Evolutionary conservation across 2,329 filamentous ascomycete species (phyloP).

Genomic region (Cryphonectria carpinicola): DNA sequence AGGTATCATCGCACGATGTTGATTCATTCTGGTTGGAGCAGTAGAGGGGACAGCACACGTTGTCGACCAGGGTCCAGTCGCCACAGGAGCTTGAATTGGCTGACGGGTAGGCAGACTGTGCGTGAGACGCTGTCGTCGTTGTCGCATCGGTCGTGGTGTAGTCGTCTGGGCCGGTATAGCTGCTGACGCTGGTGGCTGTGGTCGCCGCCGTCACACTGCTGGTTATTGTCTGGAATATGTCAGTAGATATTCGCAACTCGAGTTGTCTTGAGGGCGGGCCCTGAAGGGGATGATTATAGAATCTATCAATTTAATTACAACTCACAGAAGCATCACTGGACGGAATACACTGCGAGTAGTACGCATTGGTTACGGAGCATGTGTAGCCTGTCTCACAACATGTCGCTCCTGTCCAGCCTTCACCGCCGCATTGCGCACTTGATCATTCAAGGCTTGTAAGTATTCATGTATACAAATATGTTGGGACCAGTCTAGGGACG

Average conservation of each 20-base stretch:
- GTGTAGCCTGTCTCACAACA: constrained; percentile 8
- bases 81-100: constrained; percentile 7
- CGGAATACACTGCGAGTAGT: constrained; percentile 17
- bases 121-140: constrained; percentile 6
- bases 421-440: constrained; percentile 14
- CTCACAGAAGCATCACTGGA: constrained; percentile 3
- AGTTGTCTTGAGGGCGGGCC: too few species aligned
- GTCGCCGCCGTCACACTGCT: background rate
- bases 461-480: background rate
- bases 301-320: too few species aligned
- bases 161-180: constrained; percentile 4
- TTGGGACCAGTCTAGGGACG: background rate
- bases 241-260: background rate
- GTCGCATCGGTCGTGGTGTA: constrained; percentile 18
- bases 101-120: constrained; percentile 5
- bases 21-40: constrained; percentile 16
- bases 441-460: background rate
- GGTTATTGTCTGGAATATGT: constrained; percentile 2
- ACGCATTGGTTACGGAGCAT: constrained; percentile 2
- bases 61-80: constrained; percentile 14
- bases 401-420: constrained; percentile 12
- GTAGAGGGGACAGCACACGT: constrained; percentile 13
- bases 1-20: background rate
- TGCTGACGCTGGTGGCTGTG: constrained; percentile 3
- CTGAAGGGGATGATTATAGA: too few species aligned